phyloP scores from a whole-genome alignment of 2,329 filamentous ascomycete species.

The Ilyonectria mors-panacis region DNA sequence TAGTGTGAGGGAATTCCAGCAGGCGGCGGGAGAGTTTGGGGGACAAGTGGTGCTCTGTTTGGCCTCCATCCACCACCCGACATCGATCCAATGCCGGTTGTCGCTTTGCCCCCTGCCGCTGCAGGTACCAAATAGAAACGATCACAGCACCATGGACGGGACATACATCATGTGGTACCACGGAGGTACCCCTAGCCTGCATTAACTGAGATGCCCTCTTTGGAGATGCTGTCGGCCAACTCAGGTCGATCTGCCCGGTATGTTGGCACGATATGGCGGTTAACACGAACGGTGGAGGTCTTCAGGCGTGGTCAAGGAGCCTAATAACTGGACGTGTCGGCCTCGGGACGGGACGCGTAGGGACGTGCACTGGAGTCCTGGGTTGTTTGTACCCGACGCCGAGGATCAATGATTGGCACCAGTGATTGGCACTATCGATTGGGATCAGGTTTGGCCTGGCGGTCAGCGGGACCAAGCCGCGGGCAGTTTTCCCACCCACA shows the following conservation, averaged over 20 bases:
- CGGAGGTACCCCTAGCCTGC: neutral
- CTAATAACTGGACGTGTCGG: slow-evolving; percentile 1
- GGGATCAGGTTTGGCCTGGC: neutral
- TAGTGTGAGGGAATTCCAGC: slow-evolving; percentile 27
- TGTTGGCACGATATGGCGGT: neutral
- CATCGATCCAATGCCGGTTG: slow-evolving; percentile 9
- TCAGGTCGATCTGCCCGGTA: neutral
- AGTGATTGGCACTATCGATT: neutral
- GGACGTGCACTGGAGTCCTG: neutral
- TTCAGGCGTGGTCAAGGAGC: neutral
- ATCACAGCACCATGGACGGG: slow-evolving; percentile 2
- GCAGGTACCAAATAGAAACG: slow-evolving; percentile 26
- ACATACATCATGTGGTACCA: slow-evolving; percentile 9
- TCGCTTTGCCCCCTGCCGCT: slow-evolving; percentile 18
- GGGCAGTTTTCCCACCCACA: slow-evolving; percentile 2
- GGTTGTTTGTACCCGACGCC: neutral
- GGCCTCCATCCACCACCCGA: neutral
- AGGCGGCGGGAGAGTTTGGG: neutral
- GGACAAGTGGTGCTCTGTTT: slow-evolving; percentile 13
- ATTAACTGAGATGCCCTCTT: neutral
- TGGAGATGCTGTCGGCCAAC: neutral
- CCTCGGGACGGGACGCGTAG: slow-evolving; percentile 26
- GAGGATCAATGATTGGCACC: neutral
- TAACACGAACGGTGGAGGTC: neutral
- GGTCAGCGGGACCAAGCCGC: neutral